phyloP scores from a whole-genome alignment of 257 asterid species.

The Salvia rosmarinus region DNA sequence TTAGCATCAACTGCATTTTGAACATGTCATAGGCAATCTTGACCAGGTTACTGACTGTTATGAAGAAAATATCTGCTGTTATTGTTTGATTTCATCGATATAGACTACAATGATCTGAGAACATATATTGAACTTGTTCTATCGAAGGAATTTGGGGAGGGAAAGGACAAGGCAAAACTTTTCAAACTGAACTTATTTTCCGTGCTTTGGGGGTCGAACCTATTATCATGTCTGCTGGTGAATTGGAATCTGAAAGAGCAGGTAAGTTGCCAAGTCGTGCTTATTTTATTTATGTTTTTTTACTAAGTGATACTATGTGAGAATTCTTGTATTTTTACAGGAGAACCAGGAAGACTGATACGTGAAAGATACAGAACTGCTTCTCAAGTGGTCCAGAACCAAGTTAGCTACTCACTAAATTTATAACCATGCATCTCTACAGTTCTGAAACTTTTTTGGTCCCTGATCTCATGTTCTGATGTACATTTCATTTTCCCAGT shows the following conservation, averaged over 20 bases:
- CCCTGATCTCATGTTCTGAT: background rate
- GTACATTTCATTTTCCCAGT: background rate
- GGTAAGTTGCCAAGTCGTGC: slow-evolving; percentile 47
- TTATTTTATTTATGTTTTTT: background rate
- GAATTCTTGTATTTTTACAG: slow-evolving; percentile 48
- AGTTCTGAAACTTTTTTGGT: slow-evolving; percentile 27
- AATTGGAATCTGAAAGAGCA: slow-evolving; percentile 94
- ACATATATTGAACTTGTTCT: slow-evolving; percentile 17
- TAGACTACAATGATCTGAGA: slow-evolving; percentile 9
- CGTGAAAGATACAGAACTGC: slow-evolving; percentile 98
- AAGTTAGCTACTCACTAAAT: slow-evolving; percentile 85
- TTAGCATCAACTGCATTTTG: background rate
- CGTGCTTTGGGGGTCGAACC: slow-evolving; percentile 90
- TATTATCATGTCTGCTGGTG: slow-evolving; percentile 94
- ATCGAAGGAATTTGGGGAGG: slow-evolving; percentile 93
- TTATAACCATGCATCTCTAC: slow-evolving; percentile 53
- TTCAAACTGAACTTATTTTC: slow-evolving; percentile 93
- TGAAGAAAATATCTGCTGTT: slow-evolving; percentile 14
- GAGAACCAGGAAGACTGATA: slow-evolving; percentile 95
- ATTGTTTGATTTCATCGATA: slow-evolving; percentile 21
- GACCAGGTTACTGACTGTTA: slow-evolving; percentile 4
- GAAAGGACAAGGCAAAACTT: slow-evolving; percentile 94
- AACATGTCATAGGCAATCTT: background rate
- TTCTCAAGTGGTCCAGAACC: slow-evolving; percentile 98
- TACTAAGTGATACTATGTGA: slow-evolving; percentile 23